Conservation (phyloP, 352 stramenopile species). For the Globisporangium orthogonon region DNA sequence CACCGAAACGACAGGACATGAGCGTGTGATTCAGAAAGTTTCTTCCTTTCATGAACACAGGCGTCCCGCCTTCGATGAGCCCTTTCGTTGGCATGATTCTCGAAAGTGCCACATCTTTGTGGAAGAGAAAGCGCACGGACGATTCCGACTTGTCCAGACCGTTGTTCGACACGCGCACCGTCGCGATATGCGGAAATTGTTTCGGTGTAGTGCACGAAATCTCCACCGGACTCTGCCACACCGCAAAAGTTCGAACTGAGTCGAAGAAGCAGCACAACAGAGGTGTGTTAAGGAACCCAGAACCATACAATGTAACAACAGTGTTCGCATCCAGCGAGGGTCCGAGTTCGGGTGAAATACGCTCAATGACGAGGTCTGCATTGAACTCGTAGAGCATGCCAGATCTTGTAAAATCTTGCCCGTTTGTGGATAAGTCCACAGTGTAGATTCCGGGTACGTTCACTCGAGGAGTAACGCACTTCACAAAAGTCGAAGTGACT, state of each 20-base stretch:
- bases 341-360: slow-evolving; percentile 44
- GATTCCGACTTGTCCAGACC: slow-evolving; percentile 54
- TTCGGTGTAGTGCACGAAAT: slow-evolving; percentile 59
- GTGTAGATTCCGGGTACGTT: slow-evolving; percentile 16
- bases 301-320: slow-evolving; percentile 53
- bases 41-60: slow-evolving; percentile 88
- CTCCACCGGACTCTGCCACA: slow-evolving; percentile 35
- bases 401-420: slow-evolving; percentile 39
- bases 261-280: slow-evolving; percentile 57
- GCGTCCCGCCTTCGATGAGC: slow-evolving; percentile 66
- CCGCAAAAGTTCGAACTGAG: slow-evolving; percentile 23
- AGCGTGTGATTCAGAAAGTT: slow-evolving; percentile 92
- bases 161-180: slow-evolving; percentile 80
- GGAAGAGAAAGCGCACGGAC: slow-evolving; percentile 64
- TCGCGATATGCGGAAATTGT: slow-evolving; percentile 47
- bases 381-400: slow-evolving; percentile 41
- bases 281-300: slow-evolving; percentile 48
- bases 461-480: slow-evolving; percentile 37
- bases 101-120: slow-evolving; percentile 79
- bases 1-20: slow-evolving; percentile 87
- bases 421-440: slow-evolving; percentile 60
- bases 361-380: slow-evolving; percentile 32
- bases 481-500: slow-evolving; percentile 25
- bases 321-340: slow-evolving; percentile 52
- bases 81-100: slow-evolving; percentile 67